Percentiles rank a stretch among this genome's conserved stretches.
Conservation (phyloP, 371 early-diverging fungal species). For the Apophysomyces variabilis region DNA sequence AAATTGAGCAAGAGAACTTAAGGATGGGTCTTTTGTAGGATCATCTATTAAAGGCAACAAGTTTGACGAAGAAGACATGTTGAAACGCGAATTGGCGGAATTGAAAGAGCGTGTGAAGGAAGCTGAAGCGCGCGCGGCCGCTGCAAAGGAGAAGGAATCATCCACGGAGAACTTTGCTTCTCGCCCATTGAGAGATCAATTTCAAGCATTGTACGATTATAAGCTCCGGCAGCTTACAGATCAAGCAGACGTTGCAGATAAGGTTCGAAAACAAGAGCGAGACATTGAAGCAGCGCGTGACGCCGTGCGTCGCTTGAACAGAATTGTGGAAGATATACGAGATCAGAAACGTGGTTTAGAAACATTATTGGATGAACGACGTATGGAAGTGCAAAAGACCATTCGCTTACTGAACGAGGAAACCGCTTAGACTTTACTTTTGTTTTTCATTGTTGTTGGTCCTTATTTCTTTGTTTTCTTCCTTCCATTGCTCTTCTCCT, state of each 20-base stretch:
- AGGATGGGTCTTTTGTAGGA: constrained; percentile 9
- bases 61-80: constrained; percentile 55
- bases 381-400: constrained; percentile 35
- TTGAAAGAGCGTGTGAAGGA: constrained; percentile 46
- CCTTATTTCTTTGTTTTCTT: neutral
- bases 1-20: neutral
- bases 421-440: constrained; percentile 2
- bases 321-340: constrained; percentile 54
- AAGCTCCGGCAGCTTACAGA: constrained; percentile 54
- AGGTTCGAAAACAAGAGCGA: constrained; percentile 52
- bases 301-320: constrained; percentile 45
- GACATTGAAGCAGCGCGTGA: constrained; percentile 59
- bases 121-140: constrained; percentile 40
- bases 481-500: neutral
- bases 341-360: constrained; percentile 53
- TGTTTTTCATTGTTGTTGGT: neutral
- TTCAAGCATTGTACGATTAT: constrained; percentile 56
- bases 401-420: constrained; percentile 26
- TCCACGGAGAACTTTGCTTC: constrained; percentile 45
- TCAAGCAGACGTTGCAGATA: constrained; percentile 50
- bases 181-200: constrained; percentile 51
- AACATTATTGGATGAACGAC: constrained; percentile 33
- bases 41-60: constrained; percentile 32
- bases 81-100: constrained; percentile 48
- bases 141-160: constrained; percentile 19